Evolutionary conservation across 2,329 filamentous ascomycete genomes (phyloP).

Genomic region (Aspergillus bombycis): DNA sequence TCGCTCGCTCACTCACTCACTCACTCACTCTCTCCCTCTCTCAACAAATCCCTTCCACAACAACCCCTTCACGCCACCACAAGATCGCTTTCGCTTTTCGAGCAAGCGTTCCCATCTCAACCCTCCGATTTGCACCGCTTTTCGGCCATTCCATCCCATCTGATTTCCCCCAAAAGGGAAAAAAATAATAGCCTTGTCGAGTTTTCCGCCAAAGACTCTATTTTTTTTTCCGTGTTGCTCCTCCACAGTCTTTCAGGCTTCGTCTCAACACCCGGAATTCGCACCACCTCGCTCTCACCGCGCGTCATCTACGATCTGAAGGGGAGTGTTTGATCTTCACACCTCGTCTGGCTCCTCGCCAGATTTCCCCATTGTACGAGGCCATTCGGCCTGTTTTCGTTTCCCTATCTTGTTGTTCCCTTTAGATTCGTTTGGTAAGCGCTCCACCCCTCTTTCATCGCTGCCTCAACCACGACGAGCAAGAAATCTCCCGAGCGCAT

Average conservation of each 20-base stretch:
- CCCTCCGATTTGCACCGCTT: neutral
- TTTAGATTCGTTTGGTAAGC: constrained; percentile 36
- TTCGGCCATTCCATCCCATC: neutral
- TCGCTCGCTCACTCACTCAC: neutral
- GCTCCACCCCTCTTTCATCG: constrained; percentile 15
- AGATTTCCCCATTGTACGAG: constrained; percentile 28
- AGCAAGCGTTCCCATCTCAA: neutral
- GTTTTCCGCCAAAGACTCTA: neutral
- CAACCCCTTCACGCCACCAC: constrained; percentile 14
- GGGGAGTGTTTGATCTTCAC: constrained; percentile 24
- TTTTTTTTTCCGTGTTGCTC: neutral
- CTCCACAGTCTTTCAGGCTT: constrained; percentile 2
- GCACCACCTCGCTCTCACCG: constrained; percentile 22
- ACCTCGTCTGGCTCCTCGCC: constrained; percentile 30
- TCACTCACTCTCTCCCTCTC: neutral
- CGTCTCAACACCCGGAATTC: constrained; percentile 17
- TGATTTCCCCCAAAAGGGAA: neutral
- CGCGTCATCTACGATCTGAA: constrained; percentile 20
- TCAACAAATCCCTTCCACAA: constrained; percentile 11
- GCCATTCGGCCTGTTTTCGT: constrained; percentile 34
- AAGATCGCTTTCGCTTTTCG: neutral
- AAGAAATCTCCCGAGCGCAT: constrained; percentile 23
- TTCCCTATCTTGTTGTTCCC: constrained; percentile 27
- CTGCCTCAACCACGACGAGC: constrained; percentile 10
- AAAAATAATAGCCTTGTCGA: neutral